Conservation (phyloP, 306 rosid genomes). For the Quercus mongolica region DNA sequence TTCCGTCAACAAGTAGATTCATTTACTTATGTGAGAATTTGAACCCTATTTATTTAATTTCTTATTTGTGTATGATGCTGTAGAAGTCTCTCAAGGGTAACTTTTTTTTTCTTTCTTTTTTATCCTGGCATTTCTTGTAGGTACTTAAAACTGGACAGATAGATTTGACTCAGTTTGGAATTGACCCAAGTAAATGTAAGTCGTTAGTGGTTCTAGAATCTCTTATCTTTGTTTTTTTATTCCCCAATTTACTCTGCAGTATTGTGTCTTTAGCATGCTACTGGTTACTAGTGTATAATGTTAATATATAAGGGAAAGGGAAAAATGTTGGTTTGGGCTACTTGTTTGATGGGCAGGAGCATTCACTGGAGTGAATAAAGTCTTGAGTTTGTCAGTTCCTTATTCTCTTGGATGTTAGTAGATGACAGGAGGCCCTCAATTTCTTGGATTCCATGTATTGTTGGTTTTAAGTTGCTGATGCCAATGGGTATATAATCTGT, state of each 20-base stretch:
- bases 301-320: background rate
- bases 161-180: conserved; percentile 90
- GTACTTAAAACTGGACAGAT: conserved; percentile 93
- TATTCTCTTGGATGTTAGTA: too few species aligned
- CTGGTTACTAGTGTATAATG: background rate
- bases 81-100: background rate
- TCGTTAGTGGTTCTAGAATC: conserved; percentile 11
- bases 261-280: background rate
- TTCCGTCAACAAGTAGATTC: conserved; percentile 96
- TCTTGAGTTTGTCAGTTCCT: too few species aligned
- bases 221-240: background rate
- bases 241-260: background rate
- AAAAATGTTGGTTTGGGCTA: background rate
- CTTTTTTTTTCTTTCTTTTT: background rate
- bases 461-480: too few species aligned
- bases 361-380: too few species aligned
- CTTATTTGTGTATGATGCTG: background rate
- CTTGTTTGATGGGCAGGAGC: background rate
- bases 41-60: conserved; percentile 4
- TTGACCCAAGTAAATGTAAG: conserved; percentile 97
- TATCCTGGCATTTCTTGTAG: conserved; percentile 26
- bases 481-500: too few species aligned
- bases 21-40: conserved; percentile 71
- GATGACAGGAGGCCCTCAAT: too few species aligned
- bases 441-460: too few species aligned